These are phyloP conservation scores for Galeopsis tetrahit DNA, from an alignment of 257 asterid genomes.

Conservation along the genomic window DNA sequence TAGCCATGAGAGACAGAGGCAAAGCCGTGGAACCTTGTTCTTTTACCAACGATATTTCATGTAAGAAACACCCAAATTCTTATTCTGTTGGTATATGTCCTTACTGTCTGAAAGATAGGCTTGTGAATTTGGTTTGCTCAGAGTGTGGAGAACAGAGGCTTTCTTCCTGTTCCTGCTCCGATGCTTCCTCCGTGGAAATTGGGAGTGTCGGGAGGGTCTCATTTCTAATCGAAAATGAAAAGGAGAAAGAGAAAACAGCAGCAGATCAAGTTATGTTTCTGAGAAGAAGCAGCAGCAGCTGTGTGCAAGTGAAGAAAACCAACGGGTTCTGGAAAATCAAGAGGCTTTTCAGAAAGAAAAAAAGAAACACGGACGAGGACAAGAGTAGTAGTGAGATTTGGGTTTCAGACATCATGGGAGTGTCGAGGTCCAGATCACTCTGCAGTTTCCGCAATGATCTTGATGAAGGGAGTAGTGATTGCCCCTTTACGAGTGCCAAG, in stretches of 20 bases:
- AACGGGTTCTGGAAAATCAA: constrained; percentile 83
- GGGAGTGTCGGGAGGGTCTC: constrained; percentile 88
- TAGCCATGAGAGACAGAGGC: constrained; percentile 70
- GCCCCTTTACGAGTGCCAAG: constrained; percentile 75
- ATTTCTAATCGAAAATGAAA: constrained; percentile 75
- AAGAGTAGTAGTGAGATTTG: constrained; percentile 64
- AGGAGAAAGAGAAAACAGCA: constrained; percentile 39
- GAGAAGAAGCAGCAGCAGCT: constrained; percentile 78
- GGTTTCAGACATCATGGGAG: constrained; percentile 62
- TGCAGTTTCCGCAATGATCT: constrained; percentile 62
- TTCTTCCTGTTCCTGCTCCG: constrained; percentile 89
- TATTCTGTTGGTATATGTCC: constrained; percentile 79
- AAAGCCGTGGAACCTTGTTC: constrained; percentile 52
- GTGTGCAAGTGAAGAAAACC: constrained; percentile 75
- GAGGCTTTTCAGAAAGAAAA: constrained; percentile 66
- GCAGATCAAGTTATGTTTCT: constrained; percentile 65
- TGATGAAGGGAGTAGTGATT: constrained; percentile 67
- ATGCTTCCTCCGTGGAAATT: constrained; percentile 67
- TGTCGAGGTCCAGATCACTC: constrained; percentile 86
- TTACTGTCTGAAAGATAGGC: constrained; percentile 70
- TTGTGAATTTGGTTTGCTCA: constrained; percentile 74
- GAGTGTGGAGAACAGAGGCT: constrained; percentile 95
- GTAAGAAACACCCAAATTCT: constrained; percentile 76
- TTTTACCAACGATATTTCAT: constrained; percentile 29
- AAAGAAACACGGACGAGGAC: constrained; percentile 46